Evolutionary conservation across 225 moss, liverwort and hornwort species (phyloP), one percentile per base, ranked within the genome.

Genomic region (Sphagnum contortum): DNA sequence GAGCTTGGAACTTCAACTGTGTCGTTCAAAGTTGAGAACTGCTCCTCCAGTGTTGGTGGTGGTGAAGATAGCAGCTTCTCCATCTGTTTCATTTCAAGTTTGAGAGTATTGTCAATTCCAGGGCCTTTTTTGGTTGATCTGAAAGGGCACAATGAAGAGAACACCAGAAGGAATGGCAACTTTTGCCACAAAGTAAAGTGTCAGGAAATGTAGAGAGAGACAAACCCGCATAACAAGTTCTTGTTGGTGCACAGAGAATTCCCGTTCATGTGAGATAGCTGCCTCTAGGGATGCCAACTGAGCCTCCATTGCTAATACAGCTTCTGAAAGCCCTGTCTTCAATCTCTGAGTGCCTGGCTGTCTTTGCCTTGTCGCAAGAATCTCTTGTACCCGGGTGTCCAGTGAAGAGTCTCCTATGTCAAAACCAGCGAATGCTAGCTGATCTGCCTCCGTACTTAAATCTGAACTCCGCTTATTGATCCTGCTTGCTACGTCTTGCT

Each of bases 241-340:
- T 62, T 75, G 82, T 68, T 88, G 95, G 64, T 88, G 79, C 62
- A 68, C 66, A 59, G 86, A 69, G 65, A 84, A 95, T 61, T 87
- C 77, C 65, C 77, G 82, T 69, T 79, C 89, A 57, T 79, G 66
- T 52, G 69, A 76, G 68, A 95, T 86, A 56, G 89, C 81, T 55
- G 82, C 77, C 71, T 95, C 95, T 57, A 95, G 69, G 49, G 88
- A 89, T 48, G 82, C 80, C 66, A 92, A 72, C 66, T 88, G 92
- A 69, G 79, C 64, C 63, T 90, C 88, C 95, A 95, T 88, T 53
- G 77, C 87, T 67, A 72, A 64, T 12, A 95, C 86, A 63, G 88
- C 84, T 75, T 87, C 88, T 69, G 78, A 61, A 66, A 95, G 77
- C 11, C 95, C 90, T 29, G 82, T 91, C 61, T 80, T 65, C 10